Evolutionary conservation across 2,329 filamentous ascomycete species (phyloP), one percentile per base, ranked within the genome.

Genomic region (Ceratocystis variospora): DNA sequence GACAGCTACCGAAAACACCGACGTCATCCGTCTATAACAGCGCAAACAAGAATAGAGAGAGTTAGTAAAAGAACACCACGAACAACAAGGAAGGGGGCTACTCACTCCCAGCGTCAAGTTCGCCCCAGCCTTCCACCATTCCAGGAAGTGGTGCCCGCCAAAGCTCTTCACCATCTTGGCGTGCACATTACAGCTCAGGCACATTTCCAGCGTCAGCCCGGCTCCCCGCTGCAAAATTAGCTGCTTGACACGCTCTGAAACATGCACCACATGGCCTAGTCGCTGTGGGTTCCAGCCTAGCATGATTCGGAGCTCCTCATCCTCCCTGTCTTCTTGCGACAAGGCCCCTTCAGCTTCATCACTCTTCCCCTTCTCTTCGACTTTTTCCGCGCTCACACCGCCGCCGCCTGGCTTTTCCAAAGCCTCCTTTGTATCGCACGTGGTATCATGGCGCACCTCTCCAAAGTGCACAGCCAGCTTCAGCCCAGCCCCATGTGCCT

Each of bases 171-270:
- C 85, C 83, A 94, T 85, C 70, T 84, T 85, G 1, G 87, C 87
- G 70, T 87, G 83, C 1, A 94, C 88, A 71, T 94, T 94, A 74
- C 89, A 93, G 70, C 86, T 90, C 68, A 94, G 76, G 68, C 89
- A 94, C 46, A 94, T 73, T 75, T 94, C 89, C 12, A 94, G 74
- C 1, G 87, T 88, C 33, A 92, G 72, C 5, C 6, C 37, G 3
- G n/a, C 22, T 0, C 78, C 78, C 12, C 78, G 77, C 59, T 73
- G 71, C 10, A 76, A 74, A 66, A 80, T 88, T 70, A 83, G 79
- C 57, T 74, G 72, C 72, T 81, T 85, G n/a, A 86, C 76, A 31
- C 76, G 75, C 0, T 85, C 80, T 0, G 84, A 81, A 1, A 90
- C 85, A 73, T 90, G 84, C 65, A 93, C 90, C 8, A 91, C 88